Base-by-base conservation (phyloP, 257 asterid genomes). In the Datura wrightii region DNA sequence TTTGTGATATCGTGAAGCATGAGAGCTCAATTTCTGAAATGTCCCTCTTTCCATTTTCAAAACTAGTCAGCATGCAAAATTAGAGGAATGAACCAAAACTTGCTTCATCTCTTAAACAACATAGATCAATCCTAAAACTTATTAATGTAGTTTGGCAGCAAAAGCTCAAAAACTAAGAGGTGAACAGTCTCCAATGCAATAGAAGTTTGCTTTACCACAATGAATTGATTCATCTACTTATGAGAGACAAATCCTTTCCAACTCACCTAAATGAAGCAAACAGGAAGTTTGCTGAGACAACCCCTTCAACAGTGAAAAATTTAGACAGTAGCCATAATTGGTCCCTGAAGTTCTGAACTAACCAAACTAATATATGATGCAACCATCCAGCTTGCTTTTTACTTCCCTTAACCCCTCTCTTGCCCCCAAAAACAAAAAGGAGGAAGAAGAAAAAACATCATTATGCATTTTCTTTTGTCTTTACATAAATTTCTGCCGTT, bases 401-500 rank as follows among this genome's bases (percentile, higher is more conserved):
- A 31, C 10, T 19, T 24, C 58, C 39, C 37, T 71, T 42, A 3
- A 37, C 7, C 5, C 78, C 37, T 5, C n/a, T 59, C 5, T 37
- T 19, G 15, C 2, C 58, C 58, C 39, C 42, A 6, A 46, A 39
- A 5, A 72, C 34, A 71, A 42, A 5, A 71, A 18, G 14, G 10
- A 70, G 10, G 8, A 10, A 39, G 11, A 42, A 44, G 2, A 72
- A 11, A 31, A 19, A 34, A 50, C 44, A 31, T 76, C 60, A 76
- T 48, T 50, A 50, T 13, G 60, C n/a, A 24, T 48, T 44, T 41
- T 76, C 81, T 76, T 70, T 24, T 50, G 62, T 24, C 60, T 76
- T 76, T 74, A 79, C 56, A 44, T 82, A 46, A 62, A 31, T 80
- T 37, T 84, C 65, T 76, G 70, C 24, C 41, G 24, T 85, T 85